These are phyloP conservation scores for Nissolia schottii DNA, from an alignment of 306 rosid species.

Conservation along the genomic window DNA sequence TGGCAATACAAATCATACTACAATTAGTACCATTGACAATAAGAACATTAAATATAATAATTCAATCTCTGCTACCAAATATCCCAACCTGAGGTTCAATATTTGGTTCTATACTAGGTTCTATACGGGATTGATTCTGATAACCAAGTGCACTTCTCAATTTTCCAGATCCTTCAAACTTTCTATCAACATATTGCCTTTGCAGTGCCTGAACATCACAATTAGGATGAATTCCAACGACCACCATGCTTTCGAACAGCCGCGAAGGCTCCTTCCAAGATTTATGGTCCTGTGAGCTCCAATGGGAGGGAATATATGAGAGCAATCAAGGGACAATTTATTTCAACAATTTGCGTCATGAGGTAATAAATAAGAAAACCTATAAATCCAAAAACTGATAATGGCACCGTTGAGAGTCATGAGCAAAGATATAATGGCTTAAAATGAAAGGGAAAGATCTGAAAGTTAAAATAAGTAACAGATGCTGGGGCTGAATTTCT, in stretches of 20 bases:
- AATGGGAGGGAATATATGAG: conserved; percentile 19
- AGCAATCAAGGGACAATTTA: conserved; percentile 5
- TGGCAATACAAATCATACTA: neutral
- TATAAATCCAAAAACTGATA: conserved; percentile 6
- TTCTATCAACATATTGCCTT: conserved; percentile 61
- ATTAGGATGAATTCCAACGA: conserved; percentile 91
- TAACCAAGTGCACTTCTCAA: conserved; percentile 58
- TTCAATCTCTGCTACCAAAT: conserved; percentile 24
- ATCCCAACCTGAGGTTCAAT: conserved; percentile 92
- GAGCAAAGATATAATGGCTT: neutral
- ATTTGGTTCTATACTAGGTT: conserved; percentile 58
- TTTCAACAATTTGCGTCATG: neutral
- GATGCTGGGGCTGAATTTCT: neutral
- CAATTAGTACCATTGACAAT: neutral
- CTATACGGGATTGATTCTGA: conserved; percentile 67
- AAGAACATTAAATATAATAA: conserved; percentile 15
- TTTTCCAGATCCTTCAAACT: conserved; percentile 61
- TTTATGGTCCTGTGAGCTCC: conserved; percentile 69
- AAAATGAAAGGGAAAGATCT: conserved; percentile 14
- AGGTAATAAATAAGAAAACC: neutral
- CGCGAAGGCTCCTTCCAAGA: conserved; percentile 83
- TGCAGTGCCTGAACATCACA: conserved; percentile 80
- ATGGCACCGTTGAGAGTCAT: conserved; percentile 6
- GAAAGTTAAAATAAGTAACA: conserved; percentile 11
- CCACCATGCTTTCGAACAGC: conserved; percentile 91